Conservation (phyloP, 2,329 filamentous ascomycete species). For the Colletotrichum noveboracense region DNA sequence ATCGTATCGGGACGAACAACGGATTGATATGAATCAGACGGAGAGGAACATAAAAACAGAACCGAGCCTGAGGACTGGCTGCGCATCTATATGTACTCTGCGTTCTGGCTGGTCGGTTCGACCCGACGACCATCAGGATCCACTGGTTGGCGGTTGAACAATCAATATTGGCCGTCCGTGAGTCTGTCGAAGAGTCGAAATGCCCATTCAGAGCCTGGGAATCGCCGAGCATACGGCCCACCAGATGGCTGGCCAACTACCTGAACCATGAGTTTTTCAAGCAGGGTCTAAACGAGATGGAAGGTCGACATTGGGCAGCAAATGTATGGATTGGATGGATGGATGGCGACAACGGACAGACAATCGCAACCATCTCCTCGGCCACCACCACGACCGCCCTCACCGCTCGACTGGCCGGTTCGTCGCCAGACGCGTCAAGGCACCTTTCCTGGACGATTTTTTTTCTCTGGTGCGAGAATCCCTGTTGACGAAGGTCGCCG, state of each 20-base stretch:
- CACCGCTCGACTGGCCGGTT: slow-evolving; percentile 8
- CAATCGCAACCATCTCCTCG: background rate
- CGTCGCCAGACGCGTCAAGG: slow-evolving; percentile 17
- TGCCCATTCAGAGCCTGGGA: background rate
- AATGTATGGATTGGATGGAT: background rate
- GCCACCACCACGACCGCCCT: background rate
- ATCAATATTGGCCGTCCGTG: background rate
- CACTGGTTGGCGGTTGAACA: background rate
- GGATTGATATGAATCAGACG: background rate
- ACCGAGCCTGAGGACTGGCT: background rate
- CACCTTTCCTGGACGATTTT: background rate
- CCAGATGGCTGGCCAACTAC: slow-evolving; percentile 15
- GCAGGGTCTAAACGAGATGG: background rate
- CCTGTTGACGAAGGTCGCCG: background rate
- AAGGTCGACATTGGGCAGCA: slow-evolving; percentile 12
- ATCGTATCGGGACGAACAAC: background rate
- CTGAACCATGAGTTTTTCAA: background rate
- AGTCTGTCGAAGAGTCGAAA: background rate
- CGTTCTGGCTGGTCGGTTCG: background rate
- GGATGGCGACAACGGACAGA: background rate
- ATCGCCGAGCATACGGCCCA: slow-evolving; percentile 16
- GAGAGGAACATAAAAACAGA: background rate
- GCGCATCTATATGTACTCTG: slow-evolving; percentile 14
- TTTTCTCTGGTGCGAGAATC: background rate
- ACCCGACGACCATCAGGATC: background rate